These are phyloP conservation scores for Aphanomyces astaci DNA, from an alignment of 352 stramenopile genomes.

Conservation along the genomic window DNA sequence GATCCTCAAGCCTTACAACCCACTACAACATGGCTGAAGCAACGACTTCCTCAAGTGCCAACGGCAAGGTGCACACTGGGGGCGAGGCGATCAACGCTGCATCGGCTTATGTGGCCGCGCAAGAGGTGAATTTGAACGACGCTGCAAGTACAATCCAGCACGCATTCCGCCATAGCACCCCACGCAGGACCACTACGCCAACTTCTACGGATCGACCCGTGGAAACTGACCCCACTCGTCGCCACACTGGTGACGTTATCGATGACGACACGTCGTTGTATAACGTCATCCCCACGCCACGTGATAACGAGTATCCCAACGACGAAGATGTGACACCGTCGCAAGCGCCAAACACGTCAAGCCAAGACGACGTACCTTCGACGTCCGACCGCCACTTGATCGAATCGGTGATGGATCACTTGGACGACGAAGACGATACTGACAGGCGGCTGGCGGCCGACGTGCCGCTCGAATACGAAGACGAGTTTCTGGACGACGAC, in stretches of 20 bases:
- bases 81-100: not conserved
- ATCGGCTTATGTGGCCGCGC: not conserved
- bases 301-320: not conserved
- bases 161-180: not conserved
- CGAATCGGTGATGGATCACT: conserved; percentile 9
- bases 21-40: not conserved
- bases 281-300: not conserved
- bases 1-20: not conserved
- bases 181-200: not conserved
- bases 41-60: no score
- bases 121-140: not conserved
- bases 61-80: not conserved
- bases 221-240: not conserved
- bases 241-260: not conserved
- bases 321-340: not conserved
- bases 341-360: not conserved
- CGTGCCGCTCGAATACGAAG: conserved; percentile 16
- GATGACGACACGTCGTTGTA: not conserved
- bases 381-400: not conserved
- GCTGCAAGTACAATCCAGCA: not conserved
- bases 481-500: conserved; percentile 17
- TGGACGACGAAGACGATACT: conserved; percentile 8
- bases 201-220: not conserved
- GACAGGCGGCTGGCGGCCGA: not conserved
- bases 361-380: not conserved